Base-by-base conservation (phyloP, 106 monocot genomes). In the Apostasia shenzhenica region DNA sequence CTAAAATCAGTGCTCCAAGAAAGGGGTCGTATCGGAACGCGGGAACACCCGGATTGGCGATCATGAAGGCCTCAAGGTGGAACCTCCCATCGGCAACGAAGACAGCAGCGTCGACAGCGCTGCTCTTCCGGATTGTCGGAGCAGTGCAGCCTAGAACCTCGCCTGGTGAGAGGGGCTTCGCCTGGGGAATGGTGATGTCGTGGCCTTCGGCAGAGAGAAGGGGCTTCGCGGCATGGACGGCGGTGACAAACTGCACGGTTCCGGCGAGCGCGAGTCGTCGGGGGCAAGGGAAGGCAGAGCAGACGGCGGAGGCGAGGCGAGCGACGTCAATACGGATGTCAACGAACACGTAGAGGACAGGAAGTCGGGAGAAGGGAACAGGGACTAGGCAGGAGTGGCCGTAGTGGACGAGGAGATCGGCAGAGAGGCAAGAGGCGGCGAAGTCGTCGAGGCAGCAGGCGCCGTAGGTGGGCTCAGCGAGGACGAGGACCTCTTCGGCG, bases 31-130 rank as follows among this genome's bases (percentile, higher is more conserved):
- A 99, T n/a, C 99, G 80, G 66, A 84, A 93, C 0, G 99, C 90
- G 43, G 61, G 76, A 48, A 93, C 73, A 12, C 69, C 45, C 1
- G 99, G 99, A 48, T 99, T 99, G 0, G 99, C 99, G 13, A 99
- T 99, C 99, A 99, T 99, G 78, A 99, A 93, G 7, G 99, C 99
- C 73, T 99, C 99, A 1, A 99, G 83, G 62, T 99, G 99, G 70
- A 99, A 99, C 47, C 99, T 73, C 0, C 99, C 99, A 8, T 99
- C 99, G 0, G 99, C 92, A 2, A 99, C 93, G 37, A 99, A 99
- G 6, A 99, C 72, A 38, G 85, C 73, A 0, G 83, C 68, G 3
- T 90, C 90, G 2, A 87, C 59, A 2, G 63, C 73, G 60, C 74
- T 79, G 41, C 57, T 67, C 39, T 72, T 83, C 41, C 73, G 75